These are phyloP conservation scores for Wickerhamomyces chambardii DNA, from an alignment of 805 yeast species.

Conservation along the genomic window DNA sequence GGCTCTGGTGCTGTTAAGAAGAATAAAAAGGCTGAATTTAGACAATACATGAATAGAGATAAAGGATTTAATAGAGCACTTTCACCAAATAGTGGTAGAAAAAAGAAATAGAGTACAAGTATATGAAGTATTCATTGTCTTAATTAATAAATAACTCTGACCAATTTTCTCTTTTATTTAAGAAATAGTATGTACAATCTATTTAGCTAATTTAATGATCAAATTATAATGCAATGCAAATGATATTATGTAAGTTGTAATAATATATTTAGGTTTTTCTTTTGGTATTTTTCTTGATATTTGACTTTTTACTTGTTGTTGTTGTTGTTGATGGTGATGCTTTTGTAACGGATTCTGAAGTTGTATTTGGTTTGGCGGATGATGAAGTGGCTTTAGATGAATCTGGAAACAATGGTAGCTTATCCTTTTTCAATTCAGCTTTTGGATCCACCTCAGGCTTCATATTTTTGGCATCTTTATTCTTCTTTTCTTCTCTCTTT, in stretches of 20 bases:
- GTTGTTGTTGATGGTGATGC: background rate
- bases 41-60: conserved; percentile 52
- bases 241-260: too few relatives aligned
- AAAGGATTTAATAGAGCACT: conserved; percentile 48
- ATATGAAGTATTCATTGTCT: background rate
- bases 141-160: too few relatives aligned
- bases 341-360: background rate
- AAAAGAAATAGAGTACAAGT: conserved; percentile 1
- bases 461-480: too few relatives aligned
- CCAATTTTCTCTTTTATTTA: too few relatives aligned
- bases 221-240: too few relatives aligned
- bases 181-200: too few relatives aligned
- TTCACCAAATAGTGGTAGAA: conserved; percentile 31
- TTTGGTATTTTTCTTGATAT: too few relatives aligned
- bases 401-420: conserved; percentile 22
- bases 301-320: background rate
- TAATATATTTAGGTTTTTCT: too few relatives aligned
- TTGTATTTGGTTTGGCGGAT: background rate
- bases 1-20: conserved; percentile 31
- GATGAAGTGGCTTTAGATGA: background rate
- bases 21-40: conserved; percentile 33
- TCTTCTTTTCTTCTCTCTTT: conserved; percentile 27
- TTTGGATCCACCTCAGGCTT: conserved; percentile 1
- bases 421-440: conserved; percentile 4
- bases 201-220: too few relatives aligned